Base-by-base conservation (phyloP, 2,329 filamentous ascomycete genomes). In the Fusarium fujikuroi region DNA sequence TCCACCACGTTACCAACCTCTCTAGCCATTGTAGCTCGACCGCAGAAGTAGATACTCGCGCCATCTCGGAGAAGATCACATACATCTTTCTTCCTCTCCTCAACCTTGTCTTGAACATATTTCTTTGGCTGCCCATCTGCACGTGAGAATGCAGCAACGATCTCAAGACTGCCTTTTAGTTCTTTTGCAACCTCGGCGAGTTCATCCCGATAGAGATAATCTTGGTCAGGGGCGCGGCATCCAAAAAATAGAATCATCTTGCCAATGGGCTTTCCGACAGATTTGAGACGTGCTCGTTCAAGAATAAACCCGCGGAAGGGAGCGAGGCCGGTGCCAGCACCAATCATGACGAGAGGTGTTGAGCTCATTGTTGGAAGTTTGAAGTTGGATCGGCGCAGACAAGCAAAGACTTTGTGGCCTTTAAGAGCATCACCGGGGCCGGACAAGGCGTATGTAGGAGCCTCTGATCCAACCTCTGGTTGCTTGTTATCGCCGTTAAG, bases 171-270 rank as follows among this genome's bases (percentile, higher is more conserved):
- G 1, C 61, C 75, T 11, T 69, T 61, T 5, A 77, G 46, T 11
- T 67, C 58, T 25, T 72, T 34, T 11, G 67, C 67, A 4, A 75
- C 49, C 50, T 77, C 71, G 4, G 69, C 59, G 4, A 80, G 61
- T 46, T 81, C 86, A 0, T 86, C 83, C 0, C 83, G 79, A 79
- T 92, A 92, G 0, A 92, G 76, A 30, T 87, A 84, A 72, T 92
- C 90, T 34, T 82, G 80, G 0, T 83, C 83, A 1, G 85, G 84
- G 10, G 81, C 76, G 25, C 87, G 86, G 77, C 89, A 92, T n/a
- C 90, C 91, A 64, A 89, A 85, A 80, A 91, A 91, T 1, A 92
- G 50, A 7, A 80, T 36, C 63, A 77, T 79, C 2, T 59, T 66
- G 1, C 77, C 76, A 10, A 78, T 63, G 4, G 62, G 60, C 56